These are phyloP conservation scores for Chlamydomonas sp. DNA, from an alignment of 139 green algal genomes.

Conservation along the genomic window DNA sequence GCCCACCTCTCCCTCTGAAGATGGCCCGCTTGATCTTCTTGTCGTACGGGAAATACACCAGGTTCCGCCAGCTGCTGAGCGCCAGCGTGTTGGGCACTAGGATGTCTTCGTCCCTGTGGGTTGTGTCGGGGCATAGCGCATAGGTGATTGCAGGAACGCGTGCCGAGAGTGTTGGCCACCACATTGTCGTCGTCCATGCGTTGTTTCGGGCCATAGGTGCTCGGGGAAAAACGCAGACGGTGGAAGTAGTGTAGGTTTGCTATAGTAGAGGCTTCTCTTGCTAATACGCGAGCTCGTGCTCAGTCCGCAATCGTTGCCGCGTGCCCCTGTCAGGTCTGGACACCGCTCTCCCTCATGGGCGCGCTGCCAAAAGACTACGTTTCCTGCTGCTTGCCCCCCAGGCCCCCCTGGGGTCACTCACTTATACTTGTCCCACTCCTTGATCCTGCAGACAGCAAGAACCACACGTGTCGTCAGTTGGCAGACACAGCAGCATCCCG, in stretches of 20 bases:
- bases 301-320: too few species aligned
- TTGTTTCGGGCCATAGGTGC: too few species aligned
- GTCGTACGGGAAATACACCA: conserved; percentile 11
- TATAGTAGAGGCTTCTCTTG: too few species aligned
- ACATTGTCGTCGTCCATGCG: neutral
- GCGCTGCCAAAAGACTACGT: too few species aligned
- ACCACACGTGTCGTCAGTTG: too few species aligned
- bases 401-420: neutral
- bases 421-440: conserved; percentile 21
- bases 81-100: conserved; percentile 27
- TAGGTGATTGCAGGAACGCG: neutral
- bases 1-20: neutral
- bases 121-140: neutral
- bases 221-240: neutral
- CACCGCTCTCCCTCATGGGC: too few species aligned
- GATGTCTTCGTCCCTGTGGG: conserved; percentile 33
- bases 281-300: too few species aligned
- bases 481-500: too few species aligned
- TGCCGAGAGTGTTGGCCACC: neutral
- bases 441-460: neutral
- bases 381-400: too few species aligned
- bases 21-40: neutral
- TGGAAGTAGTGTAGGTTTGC: too few species aligned
- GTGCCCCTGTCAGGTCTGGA: too few species aligned
- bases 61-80: neutral